Base-by-base conservation (phyloP, 805 yeast species). In the Zygosaccharomyces kombuchaensis region DNA sequence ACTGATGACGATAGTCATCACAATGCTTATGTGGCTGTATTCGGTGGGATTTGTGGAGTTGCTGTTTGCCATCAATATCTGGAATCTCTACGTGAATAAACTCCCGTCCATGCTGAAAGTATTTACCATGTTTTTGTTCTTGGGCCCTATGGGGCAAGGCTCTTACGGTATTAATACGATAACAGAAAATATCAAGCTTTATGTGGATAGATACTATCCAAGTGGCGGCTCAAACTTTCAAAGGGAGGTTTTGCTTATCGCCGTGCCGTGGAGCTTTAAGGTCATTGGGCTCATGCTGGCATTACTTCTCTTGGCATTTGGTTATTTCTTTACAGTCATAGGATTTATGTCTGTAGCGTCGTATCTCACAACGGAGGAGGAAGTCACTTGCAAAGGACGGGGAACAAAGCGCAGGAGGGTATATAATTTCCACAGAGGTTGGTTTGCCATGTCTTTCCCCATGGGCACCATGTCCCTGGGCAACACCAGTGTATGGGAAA, bases 381-480 rank as follows among this genome's bases (percentile, higher is more conserved):
- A 65, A 1, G 53, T 57, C 16, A 57, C 60, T 27, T 26, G 44
- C 12, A 36, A 37, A 3, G 46, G 49, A 2, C n/a, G n/a, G n/a
- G 36, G 39, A 3, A 29, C 29, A 1, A 31, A 31, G 12, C 30
- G 31, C 14, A 40, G 30, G 9, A 74, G 73, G 0, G 57, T 63
- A 3, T 63, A 62, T 14, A 44, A 52, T 26, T 81, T 79, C 67
- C 68, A 71, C 23, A 71, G 72, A 51, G 74, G 77, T 1, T 80
- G 80, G 79, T 86, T 96, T 96, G 81, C 89, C 13, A 77, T 85
- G 71, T 85, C 96, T 52, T 89, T 89, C 81, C 96, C 96, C 3
- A 57, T 88, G 55, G 96, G 96, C 2, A 87, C 95, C 0, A 80
- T 86, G 82, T 71, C 83, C 0, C 61, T 84, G 10, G 78, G 87